phyloP scores from a whole-genome alignment of 2,329 filamentous ascomycete genomes.

The Paramyrothecium roridum region DNA sequence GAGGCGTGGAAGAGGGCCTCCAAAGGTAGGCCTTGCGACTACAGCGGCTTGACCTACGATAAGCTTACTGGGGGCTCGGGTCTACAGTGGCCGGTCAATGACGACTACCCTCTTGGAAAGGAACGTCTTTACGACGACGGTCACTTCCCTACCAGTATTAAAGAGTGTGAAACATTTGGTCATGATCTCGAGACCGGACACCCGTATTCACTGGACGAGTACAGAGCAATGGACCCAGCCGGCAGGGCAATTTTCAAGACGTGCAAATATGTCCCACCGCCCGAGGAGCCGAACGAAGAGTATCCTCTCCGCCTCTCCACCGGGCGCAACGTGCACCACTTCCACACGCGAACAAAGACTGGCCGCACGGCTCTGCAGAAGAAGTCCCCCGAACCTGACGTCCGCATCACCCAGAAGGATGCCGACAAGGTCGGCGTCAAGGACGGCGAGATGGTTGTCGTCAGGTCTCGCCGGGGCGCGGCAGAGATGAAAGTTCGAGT shows the following conservation, averaged over 20 bases:
- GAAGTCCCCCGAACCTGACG: constrained; percentile 22
- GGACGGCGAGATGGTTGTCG: constrained; percentile 18
- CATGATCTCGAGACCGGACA: constrained; percentile 33
- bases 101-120: constrained; percentile 24
- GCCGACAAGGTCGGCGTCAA: constrained; percentile 17
- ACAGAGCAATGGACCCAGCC: constrained; percentile 7
- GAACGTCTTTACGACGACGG: constrained; percentile 29
- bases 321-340: constrained; percentile 28
- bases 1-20: constrained; percentile 31
- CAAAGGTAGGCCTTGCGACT: constrained; percentile 29
- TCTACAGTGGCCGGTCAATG: constrained; percentile 33
- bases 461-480: constrained; percentile 23
- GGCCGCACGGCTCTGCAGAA: constrained; percentile 26
- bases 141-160: constrained; percentile 29
- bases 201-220: constrained; percentile 24
- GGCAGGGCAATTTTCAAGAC: neutral
- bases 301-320: constrained; percentile 29
- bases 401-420: constrained; percentile 24
- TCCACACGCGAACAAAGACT: constrained; percentile 34
- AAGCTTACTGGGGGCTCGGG: constrained; percentile 29
- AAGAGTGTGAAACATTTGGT: constrained; percentile 31
- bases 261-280: constrained; percentile 22
- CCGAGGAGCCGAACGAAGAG: constrained; percentile 24
- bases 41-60: constrained; percentile 27
- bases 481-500: constrained; percentile 23